Conservation (phyloP, 2,329 filamentous ascomycete genomes). For the Fusarium keratoplasticum region DNA sequence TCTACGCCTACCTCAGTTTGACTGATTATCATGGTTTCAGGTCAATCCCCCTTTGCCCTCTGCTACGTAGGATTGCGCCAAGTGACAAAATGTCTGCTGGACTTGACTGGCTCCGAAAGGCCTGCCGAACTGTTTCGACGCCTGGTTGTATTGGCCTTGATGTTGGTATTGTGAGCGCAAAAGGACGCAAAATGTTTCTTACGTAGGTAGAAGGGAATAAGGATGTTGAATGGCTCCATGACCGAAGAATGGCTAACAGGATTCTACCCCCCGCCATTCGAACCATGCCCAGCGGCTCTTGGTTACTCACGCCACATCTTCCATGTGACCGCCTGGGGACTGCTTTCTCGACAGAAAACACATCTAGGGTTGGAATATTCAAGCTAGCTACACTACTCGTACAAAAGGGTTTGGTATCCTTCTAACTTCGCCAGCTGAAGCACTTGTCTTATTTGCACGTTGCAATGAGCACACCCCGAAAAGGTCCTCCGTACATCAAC, state of each 20-base stretch:
- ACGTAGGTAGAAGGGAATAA: not conserved
- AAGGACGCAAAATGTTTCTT: not conserved
- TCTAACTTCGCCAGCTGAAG: not conserved
- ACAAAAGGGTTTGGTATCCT: not conserved
- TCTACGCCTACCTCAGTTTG: not conserved
- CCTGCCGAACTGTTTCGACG: not conserved
- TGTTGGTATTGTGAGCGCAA: not conserved
- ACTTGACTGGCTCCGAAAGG: not conserved
- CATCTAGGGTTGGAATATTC: not conserved
- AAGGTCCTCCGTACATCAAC: not conserved
- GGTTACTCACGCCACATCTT: not conserved
- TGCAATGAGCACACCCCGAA: not conserved
- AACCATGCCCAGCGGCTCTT: not conserved
- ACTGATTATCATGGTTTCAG: not conserved
- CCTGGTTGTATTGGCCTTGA: not conserved
- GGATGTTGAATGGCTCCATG: not conserved
- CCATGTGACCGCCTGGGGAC: not conserved
- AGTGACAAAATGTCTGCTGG: not conserved
- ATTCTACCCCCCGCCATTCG: not conserved
- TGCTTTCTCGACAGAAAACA: not conserved
- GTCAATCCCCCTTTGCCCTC: not conserved
- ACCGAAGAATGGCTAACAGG: not conserved
- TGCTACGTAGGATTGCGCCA: not conserved
- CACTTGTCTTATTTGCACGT: not conserved
- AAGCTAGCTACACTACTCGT: not conserved